Evolutionary conservation across 2,329 filamentous ascomycete species (phyloP), one percentile per base, ranked within the genome.

Genomic region (Fusarium sp.): DNA sequence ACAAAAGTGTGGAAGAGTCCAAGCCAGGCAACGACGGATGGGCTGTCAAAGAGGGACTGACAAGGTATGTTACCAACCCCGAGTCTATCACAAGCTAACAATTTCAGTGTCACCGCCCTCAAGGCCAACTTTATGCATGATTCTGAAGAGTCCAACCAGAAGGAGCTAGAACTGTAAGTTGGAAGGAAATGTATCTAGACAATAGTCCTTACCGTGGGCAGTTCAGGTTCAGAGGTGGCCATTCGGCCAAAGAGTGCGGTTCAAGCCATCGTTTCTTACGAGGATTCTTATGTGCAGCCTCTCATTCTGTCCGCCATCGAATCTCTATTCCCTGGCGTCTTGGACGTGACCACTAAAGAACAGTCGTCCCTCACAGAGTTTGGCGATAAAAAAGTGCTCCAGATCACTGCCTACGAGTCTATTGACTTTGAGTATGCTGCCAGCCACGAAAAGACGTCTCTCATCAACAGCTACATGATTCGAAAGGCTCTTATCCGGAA

Each of bases 401-500:
- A 98, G 81, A 95, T 97, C 80, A 90, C 91, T 3, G 90, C 93
- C 37, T 99, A 99, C 84, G 97, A 99, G 82, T 87, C 90, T 47
- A 90, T 98, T 68, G 94, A 97, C 80, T 98, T 98, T 81, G 91
- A 94, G 64, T 90, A 93, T 78, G 89, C 93, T 20, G 86, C 93
- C 66, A 82, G 86, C 2, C 87, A 94, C 75, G 84, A 93, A 0
- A 80, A 83, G 0, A 90, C 90, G 0, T 90, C 89, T 12, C 86
- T 98, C 2, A 88, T 94, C 76, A 98, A 98, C 83, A 94, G 94
- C 79, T 98, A 98, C 83, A 90, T 98, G 80, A 97, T 98, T 81
- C 93, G 97, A 79, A 98, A 98, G 86, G 97, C 97, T 0, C 87
- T 99, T 22, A 98, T 98, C 78, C 91, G 97, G 68, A 99, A 99